A percentile compares a stretch with the other conserved stretches of the same genome.
Evolutionary conservation across 2,329 filamentous ascomycete genomes (phyloP).

Genomic region (Pestalotiopsis sp.): DNA sequence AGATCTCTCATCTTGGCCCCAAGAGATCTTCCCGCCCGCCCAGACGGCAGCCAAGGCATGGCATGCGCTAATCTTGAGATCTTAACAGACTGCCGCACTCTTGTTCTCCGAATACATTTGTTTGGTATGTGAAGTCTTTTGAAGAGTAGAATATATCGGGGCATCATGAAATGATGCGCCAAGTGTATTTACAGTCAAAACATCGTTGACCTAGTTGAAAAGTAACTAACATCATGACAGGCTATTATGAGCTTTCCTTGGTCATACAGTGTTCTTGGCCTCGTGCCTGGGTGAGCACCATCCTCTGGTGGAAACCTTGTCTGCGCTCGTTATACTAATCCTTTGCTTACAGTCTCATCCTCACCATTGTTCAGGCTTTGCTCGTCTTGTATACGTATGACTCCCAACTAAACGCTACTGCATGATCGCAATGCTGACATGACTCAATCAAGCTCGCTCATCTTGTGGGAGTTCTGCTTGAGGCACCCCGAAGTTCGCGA

Average conservation of each 20-base stretch:
- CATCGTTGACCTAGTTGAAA: neutral
- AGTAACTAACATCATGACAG: slow-evolving; percentile 27
- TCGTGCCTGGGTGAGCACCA: slow-evolving; percentile 70
- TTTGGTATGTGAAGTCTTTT: slow-evolving; percentile 47
- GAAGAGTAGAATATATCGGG: neutral
- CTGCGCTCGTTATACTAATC: slow-evolving; percentile 1
- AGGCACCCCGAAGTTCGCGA: slow-evolving; percentile 89
- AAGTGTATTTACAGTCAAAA: neutral
- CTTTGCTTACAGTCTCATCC: slow-evolving; percentile 57
- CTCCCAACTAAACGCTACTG: slow-evolving; percentile 37
- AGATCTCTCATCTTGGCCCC: slow-evolving; percentile 13
- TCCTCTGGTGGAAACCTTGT: slow-evolving; percentile 3
- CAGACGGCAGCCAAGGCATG: slow-evolving; percentile 17
- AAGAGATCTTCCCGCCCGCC: slow-evolving; percentile 10
- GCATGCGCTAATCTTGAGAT: slow-evolving; percentile 16
- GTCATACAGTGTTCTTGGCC: slow-evolving; percentile 84
- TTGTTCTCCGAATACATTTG: slow-evolving; percentile 97
- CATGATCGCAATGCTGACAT: neutral
- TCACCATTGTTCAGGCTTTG: slow-evolving; percentile 77
- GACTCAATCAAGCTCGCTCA: slow-evolving; percentile 21
- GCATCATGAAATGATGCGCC: neutral
- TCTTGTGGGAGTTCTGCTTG: slow-evolving; percentile 75
- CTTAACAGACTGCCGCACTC: slow-evolving; percentile 73
- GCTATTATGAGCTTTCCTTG: slow-evolving; percentile 95
- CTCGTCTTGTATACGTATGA: slow-evolving; percentile 84